phyloP scores from a whole-genome alignment of 2,329 filamentous ascomycete genomes.

The Didymella sp. region DNA sequence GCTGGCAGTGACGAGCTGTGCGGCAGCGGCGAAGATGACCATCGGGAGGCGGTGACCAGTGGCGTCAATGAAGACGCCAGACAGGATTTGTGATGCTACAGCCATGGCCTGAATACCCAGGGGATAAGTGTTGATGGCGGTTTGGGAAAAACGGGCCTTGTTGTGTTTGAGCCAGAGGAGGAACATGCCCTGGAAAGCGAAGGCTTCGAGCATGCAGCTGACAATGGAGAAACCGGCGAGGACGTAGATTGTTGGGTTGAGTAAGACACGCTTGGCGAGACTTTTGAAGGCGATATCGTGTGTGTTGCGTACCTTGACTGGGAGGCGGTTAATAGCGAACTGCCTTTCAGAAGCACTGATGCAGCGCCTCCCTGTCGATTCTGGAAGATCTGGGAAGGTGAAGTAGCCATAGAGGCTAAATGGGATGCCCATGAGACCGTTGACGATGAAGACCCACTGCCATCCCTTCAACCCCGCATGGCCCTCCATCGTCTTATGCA shows the following conservation, averaged over 20 bases:
- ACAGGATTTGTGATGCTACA: conserved; percentile 55
- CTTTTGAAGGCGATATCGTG: conserved; percentile 30
- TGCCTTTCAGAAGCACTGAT: conserved; percentile 27
- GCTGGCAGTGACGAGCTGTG: conserved; percentile 44
- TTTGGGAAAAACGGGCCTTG: conserved; percentile 39
- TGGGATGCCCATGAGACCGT: conserved; percentile 35
- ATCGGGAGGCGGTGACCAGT: conserved; percentile 45
- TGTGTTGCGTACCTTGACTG: conserved; percentile 27
- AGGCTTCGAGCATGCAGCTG: conserved; percentile 46
- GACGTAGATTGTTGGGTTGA: conserved; percentile 41
- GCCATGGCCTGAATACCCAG: conserved; percentile 64
- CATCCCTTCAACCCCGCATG: conserved; percentile 28
- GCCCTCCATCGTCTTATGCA: conserved; percentile 33
- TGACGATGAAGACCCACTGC: conserved; percentile 38
- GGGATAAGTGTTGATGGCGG: conserved; percentile 64
- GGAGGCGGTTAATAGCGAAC: conserved; percentile 29
- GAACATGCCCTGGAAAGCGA: conserved; percentile 32
- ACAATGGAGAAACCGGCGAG: conserved; percentile 48
- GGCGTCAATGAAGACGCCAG: conserved; percentile 47
- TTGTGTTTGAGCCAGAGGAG: conserved; percentile 32
- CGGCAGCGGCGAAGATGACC: conserved; percentile 36
- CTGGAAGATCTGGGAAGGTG: conserved; percentile 35
- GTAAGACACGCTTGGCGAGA: conserved; percentile 27
- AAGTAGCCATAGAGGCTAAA: conserved; percentile 33
- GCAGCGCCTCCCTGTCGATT: conserved; percentile 20